These are phyloP conservation scores for Acorus calamus DNA, from an alignment of 106 monocot species.

Conservation along the genomic window DNA sequence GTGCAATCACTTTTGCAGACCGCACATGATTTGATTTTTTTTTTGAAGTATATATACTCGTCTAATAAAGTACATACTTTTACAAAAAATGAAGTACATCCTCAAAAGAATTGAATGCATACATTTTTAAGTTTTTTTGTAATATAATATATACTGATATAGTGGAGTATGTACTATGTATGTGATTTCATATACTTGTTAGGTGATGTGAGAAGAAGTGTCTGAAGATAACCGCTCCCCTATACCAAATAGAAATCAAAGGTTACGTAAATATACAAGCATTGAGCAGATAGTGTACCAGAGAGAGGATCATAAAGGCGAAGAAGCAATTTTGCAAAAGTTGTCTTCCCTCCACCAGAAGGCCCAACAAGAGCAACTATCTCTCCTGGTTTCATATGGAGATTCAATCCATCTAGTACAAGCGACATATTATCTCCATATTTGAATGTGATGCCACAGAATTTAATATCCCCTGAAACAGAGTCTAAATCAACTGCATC, in stretches of 20 bases:
- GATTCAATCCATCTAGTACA: slow-evolving; percentile 45
- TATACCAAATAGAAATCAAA: neutral
- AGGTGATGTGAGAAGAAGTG: too few relatives aligned
- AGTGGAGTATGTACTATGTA: too few relatives aligned
- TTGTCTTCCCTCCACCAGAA: slow-evolving; percentile 85
- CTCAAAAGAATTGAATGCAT: too few relatives aligned
- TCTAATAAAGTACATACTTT: too few relatives aligned
- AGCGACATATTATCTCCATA: slow-evolving; percentile 55
- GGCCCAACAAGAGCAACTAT: slow-evolving; percentile 71
- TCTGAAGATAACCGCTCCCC: too few relatives aligned
- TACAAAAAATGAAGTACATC: too few relatives aligned
- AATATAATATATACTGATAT: too few relatives aligned
- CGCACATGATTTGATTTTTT: too few relatives aligned
- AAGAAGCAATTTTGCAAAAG: slow-evolving; percentile 62
- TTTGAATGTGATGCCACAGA: slow-evolving; percentile 60
- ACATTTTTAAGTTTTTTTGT: too few relatives aligned
- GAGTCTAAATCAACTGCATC: slow-evolving; percentile 39
- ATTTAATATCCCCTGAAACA: slow-evolving; percentile 69
- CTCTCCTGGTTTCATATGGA: slow-evolving; percentile 69
- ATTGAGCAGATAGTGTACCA: slow-evolving; percentile 28
- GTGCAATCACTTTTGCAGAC: too few relatives aligned
- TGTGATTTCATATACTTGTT: too few relatives aligned
- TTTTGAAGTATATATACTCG: too few relatives aligned
- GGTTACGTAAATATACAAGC: neutral
- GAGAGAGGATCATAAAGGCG: slow-evolving; percentile 66